Base-by-base conservation (phyloP, 83 land plant species). In the Picea abies region DNA sequence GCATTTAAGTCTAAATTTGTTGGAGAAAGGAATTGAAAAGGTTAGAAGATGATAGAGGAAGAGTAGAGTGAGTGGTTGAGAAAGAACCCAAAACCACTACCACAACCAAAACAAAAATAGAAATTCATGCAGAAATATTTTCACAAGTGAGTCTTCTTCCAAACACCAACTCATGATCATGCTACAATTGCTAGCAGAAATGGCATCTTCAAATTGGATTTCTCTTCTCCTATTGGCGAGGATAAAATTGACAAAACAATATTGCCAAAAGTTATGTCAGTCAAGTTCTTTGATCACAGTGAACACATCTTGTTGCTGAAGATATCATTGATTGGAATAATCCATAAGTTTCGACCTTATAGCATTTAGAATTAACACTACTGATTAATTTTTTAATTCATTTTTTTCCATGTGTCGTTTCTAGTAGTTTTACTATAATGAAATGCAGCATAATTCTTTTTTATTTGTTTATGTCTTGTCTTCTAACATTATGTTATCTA, bases 201-300 rank as follows among this genome's bases (percentile, higher is more conserved):
- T 70, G 86, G 66, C 4, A 95, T 97, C 37, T 95, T 84, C 76
- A 80, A 75, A 5, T 87, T 98, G 62, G 99, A 97, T 63, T 95
- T 92, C 84, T 97, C 99, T 71, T 90, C 90, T 10, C 95, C 99
- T 0, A 97, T 98, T 32, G 98, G 99, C 1, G 98, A 97, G 63
- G 99, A 97, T 85, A 95, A 90, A 85, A 84, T 97, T 94, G 91
- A 95, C 84, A 97, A 97, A 85, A 87, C 93, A n/a, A 95, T 92
- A 71, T 84, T 97, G 84, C 99, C 99, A 25, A 97, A 95, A 85
- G 98, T 97, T 83, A 97, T 97, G 99, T 98, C 91, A 80, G 98
- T 95, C 76, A 97, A 97, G 87, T 93, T 93, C 75, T 97, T 97
- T 85, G 98, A 98, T 19, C 95, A 96, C 20, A 97, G 99, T 82